Base-by-base conservation (phyloP, 148 eudicot species). In the Chenopodium quinoa region DNA sequence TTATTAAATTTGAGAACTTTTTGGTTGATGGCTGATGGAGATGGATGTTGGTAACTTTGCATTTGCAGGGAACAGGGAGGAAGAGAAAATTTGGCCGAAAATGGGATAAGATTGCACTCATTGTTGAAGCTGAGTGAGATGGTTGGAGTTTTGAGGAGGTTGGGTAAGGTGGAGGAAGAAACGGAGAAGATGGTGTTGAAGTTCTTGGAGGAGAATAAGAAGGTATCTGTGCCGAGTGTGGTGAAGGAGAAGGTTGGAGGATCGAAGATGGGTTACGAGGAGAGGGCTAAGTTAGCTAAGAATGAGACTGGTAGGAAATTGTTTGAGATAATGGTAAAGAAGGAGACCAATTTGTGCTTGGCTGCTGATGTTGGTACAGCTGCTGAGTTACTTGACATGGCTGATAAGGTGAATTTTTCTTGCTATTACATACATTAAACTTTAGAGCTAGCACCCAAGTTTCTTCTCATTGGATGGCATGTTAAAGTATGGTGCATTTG, bases 341-440 rank as follows among this genome's bases (percentile, higher is more conserved):
- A 94, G 84, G 89, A 94, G 87, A 89, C 90, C 72, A 94, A 94
- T 86, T 83, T 94, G 88, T 94, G 98, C 79, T 84, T 94, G 90
- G 93, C 98, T 81, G 98, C 97, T 54, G 97, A 94, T 89, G 98
- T 94, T 84, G 88, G 90, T 63, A 91, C 98, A 29, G 95, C 98
- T 47, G 88, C 93, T n/a, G 97, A 92, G 83, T 87, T 94, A 86
- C 97, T 94, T 63, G 91, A 86, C 40, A 79, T 94, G 80, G 98
- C 98, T 56, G 95, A 94, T 71, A 91, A 92, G 95, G 98, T 91
- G 82, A 82, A 77, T 25, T 1, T 50, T 22, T 46, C 20, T 81
- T 76, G 13, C 34, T 56, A 56, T 54, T 48, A 73, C 19, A 14
- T 58, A 12, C 31, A 56, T 75, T 46, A 6, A 1, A 25, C n/a